Conservation (phyloP, 345 rosid genomes). For the Theobroma cacao region DNA sequence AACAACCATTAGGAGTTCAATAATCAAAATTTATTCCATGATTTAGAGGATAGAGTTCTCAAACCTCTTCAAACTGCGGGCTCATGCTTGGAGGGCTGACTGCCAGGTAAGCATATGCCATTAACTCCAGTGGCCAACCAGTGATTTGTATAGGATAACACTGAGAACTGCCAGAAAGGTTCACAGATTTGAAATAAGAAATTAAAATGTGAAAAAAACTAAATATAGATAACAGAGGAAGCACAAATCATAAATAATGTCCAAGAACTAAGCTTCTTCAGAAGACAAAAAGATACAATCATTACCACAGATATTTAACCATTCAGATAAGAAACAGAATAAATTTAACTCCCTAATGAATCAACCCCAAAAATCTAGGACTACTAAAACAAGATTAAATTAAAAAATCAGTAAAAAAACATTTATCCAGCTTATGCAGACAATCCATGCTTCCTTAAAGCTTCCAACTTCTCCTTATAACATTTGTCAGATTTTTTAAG, state of each 20-base stretch:
- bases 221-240: not conserved
- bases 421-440: constrained; percentile 40
- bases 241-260: not conserved
- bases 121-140: constrained; percentile 91
- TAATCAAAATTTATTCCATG: not conserved
- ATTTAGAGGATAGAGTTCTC: constrained; percentile 13
- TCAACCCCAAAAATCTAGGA: not conserved
- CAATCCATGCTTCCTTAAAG: constrained; percentile 70
- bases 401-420: not conserved
- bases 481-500: constrained; percentile 72
- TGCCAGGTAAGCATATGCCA: constrained; percentile 82
- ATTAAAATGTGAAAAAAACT: not conserved
- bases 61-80: constrained; percentile 75
- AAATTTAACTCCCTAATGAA: not conserved
- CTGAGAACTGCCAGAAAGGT: constrained; percentile 51
- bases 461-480: constrained; percentile 77
- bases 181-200: not conserved
- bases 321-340: too few species aligned
- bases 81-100: constrained; percentile 90
- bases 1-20: constrained; percentile 14
- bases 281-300: not conserved
- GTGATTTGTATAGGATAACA: constrained; percentile 82
- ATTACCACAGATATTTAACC: not conserved
- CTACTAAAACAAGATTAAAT: not conserved
- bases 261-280: not conserved